phyloP scores from a whole-genome alignment of 768 basidiomycete species.

The Leccinum pellstonianum region DNA sequence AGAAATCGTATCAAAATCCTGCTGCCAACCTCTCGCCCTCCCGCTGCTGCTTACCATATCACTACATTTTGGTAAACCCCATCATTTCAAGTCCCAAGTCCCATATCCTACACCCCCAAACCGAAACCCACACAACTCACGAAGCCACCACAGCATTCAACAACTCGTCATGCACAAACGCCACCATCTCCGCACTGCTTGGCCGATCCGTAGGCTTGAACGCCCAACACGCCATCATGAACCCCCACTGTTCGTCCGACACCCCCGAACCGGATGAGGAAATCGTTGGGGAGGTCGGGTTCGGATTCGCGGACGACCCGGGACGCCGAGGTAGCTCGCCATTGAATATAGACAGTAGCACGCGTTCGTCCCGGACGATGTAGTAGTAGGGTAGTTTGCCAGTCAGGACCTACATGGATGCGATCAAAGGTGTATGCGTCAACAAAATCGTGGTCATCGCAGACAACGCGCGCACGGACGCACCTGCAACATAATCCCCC shows the following conservation, averaged over 20 bases:
- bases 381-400: constrained; percentile 26
- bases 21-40: background rate
- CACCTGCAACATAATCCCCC: constrained; percentile 26
- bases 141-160: constrained; percentile 3
- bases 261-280: background rate
- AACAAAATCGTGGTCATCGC: background rate
- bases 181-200: constrained; percentile 25
- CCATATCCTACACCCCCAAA: background rate
- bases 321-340: constrained; percentile 17
- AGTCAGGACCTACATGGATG: constrained; percentile 17
- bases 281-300: background rate
- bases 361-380: constrained; percentile 16
- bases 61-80: background rate
- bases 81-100: background rate
- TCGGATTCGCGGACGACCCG: background rate
- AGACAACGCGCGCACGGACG: constrained; percentile 1
- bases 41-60: background rate
- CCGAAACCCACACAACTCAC: background rate
- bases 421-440: background rate
- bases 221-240: constrained; percentile 28
- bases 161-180: constrained; percentile 21
- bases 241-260: constrained; percentile 23
- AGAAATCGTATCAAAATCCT: background rate
- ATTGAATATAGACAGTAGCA: constrained; percentile 20
- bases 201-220: constrained; percentile 34